Percentiles rank a stretch among this genome's conserved stretches.
Evolutionary conservation across 202 grass and related monocot species (phyloP).

Genomic region (Thinopyrum obtusiflorum): DNA sequence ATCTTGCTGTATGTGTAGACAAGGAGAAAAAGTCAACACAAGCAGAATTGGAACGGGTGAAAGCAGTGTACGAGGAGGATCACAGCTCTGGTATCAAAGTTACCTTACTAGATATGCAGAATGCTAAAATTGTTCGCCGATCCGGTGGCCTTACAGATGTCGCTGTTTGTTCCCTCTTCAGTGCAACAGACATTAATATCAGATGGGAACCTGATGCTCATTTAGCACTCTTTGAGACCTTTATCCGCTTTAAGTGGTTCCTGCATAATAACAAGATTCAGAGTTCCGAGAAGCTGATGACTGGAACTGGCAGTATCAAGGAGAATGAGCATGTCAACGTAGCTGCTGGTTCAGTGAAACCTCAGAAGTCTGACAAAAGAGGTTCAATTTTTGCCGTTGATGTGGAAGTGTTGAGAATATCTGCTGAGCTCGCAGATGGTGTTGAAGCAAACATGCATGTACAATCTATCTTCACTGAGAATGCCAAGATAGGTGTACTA

Average conservation of each 20-base stretch:
- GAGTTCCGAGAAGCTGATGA: slow-evolving; percentile 46
- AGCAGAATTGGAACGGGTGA: slow-evolving; percentile 76
- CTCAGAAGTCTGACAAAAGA: slow-evolving; percentile 52
- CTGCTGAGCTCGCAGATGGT: slow-evolving; percentile 85
- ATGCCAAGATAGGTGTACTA: slow-evolving; percentile 91
- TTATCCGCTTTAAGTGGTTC: slow-evolving; percentile 62
- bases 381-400: slow-evolving; percentile 88
- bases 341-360: slow-evolving; percentile 35
- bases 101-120: slow-evolving; percentile 91
- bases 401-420: slow-evolving; percentile 86
- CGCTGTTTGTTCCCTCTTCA: slow-evolving; percentile 76
- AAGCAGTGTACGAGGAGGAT: slow-evolving; percentile 71
- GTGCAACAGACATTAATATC: slow-evolving; percentile 75
- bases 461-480: slow-evolving; percentile 98
- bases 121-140: slow-evolving; percentile 82
- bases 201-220: slow-evolving; percentile 93
- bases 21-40: slow-evolving; percentile 82
- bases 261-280: slow-evolving; percentile 58
- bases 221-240: slow-evolving; percentile 75
- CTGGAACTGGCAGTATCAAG: slow-evolving; percentile 35
- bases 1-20: slow-evolving; percentile 68
- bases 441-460: slow-evolving; percentile 81
- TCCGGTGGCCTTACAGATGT: slow-evolving; percentile 59
- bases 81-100: slow-evolving; percentile 62
- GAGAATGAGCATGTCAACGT: slow-evolving; percentile 31